Conservation (phyloP, 116 monocot species). For the Posidonia oceanica region DNA sequence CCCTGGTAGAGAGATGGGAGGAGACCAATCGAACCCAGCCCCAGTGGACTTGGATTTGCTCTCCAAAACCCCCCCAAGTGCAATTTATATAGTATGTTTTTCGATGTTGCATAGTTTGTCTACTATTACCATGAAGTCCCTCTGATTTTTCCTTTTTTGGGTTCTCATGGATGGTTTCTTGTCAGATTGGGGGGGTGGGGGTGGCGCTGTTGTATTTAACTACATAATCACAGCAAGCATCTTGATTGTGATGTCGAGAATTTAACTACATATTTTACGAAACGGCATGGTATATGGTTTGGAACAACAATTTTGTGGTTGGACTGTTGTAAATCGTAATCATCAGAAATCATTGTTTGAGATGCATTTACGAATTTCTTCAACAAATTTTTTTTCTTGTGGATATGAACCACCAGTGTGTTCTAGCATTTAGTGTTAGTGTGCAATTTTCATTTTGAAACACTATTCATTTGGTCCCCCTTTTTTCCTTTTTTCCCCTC, state of each 20-base stretch:
- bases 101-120: not conserved
- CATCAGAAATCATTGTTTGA: too few species aligned
- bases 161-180: not conserved
- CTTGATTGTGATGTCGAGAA: too few species aligned
- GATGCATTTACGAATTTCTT: too few species aligned
- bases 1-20: conserved; percentile 20
- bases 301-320: not conserved
- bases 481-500: not conserved
- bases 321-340: not conserved
- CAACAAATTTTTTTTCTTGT: too few species aligned
- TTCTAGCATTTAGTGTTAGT: too few species aligned
- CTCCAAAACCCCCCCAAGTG: not conserved
- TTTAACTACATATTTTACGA: not conserved
- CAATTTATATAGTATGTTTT: not conserved
- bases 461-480: not conserved
- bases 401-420: too few species aligned
- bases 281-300: not conserved
- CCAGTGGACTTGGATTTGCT: not conserved
- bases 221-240: too few species aligned
- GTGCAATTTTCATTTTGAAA: not conserved
- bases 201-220: conserved; percentile 5
- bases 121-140: not conserved
- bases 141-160: not conserved
- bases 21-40: conserved; percentile 5
- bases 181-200: conserved; percentile 9